These are phyloP conservation scores for Pseudozyma flocculosa DNA, from an alignment of 1,284 basidiomycete genomes.

Conservation along the genomic window DNA sequence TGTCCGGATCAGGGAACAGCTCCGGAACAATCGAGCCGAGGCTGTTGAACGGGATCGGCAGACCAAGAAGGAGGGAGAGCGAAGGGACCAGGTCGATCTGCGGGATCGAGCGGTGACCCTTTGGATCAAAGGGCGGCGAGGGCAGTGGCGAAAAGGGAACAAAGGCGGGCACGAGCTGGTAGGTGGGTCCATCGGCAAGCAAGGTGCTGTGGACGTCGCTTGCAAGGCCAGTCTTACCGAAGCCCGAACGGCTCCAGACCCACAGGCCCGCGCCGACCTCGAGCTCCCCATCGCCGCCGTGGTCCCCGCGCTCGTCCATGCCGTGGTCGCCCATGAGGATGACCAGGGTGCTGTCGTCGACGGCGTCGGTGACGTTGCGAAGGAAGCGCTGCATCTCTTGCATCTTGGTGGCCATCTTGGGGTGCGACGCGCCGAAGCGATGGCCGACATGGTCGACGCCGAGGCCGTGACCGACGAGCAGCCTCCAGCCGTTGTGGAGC, in stretches of 20 bases:
- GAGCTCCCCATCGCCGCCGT: constrained; percentile 84
- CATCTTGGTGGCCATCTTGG: constrained; percentile 81
- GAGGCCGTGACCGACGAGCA: constrained; percentile 90
- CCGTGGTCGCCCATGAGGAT: constrained; percentile 95
- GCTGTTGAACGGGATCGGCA: constrained; percentile 94
- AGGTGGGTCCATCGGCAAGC: not conserved
- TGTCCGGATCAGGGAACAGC: constrained; percentile 64
- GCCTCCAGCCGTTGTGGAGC: constrained; percentile 65
- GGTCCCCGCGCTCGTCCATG: constrained; percentile 93
- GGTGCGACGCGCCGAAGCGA: constrained; percentile 83
- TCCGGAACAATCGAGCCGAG: constrained; percentile 90
- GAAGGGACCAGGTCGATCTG: constrained; percentile 95
- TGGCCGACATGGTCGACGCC: constrained; percentile 98
- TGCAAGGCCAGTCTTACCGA: constrained; percentile 4
- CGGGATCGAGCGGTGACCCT: constrained; percentile 70
- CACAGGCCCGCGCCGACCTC: constrained; percentile 86
- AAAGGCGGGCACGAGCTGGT: constrained; percentile 9
- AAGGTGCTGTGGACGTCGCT: constrained; percentile 16
- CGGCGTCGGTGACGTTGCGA: constrained; percentile 21
- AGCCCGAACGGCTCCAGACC: constrained; percentile 67
- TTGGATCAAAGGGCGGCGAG: constrained; percentile 17
- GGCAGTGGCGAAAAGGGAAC: constrained; percentile 45
- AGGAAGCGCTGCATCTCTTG: constrained; percentile 62
- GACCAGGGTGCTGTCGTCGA: constrained; percentile 64
- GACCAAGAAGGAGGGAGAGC: constrained; percentile 82